Evolutionary conservation across 2,329 filamentous ascomycete species (phyloP), one percentile per base, ranked within the genome.

Genomic region (Fusarium liriodendri): DNA sequence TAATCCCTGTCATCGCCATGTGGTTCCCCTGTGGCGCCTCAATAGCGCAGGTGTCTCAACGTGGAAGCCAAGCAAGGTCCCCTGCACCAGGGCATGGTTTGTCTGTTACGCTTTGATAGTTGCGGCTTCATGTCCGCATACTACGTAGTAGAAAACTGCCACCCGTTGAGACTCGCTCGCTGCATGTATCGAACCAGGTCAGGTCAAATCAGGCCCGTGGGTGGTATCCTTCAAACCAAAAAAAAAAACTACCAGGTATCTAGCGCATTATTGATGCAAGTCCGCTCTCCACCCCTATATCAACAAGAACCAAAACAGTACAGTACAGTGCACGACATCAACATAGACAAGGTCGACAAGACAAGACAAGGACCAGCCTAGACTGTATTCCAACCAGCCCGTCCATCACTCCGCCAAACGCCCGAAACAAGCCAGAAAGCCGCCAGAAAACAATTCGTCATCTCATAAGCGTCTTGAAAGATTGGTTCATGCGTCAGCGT

Each of bases 381-480:
- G 54, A 62, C 52, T 62, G 37, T 73, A 20, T 63, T 67, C 72
- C 66, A 70, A 68, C 52, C 55, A 54, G 38, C 20, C 42, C 64
- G 25, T 52, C 67, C 25, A 38, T 52, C 57, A 58, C 29, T 47
- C 67, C 67, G 58, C 66, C 72, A 73, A 75, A 75, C 73, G 70
- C 73, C 72, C 14, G 64, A 75, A 68, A 73, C 64, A 74, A 74
- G 54, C 33, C 62, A 75, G 40, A 68, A 65, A 63, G 67, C 67
- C 70, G 71, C 68, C 72, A 58, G 62, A 62, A 62, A 64, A 60
- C 70, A 67, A 67, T 22, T 74, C 72, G 72, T 75, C 50, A 74
- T 75, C 72, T 75, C 72, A 73, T 75, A 75, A 74, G 69, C 69
- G 72, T 74, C 72, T 71, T 63, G 60, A 69, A 72, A 70, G 62